These are phyloP conservation scores for Loxodes magnus DNA, from an alignment of 73 alveolate species.

Conservation along the genomic window DNA sequence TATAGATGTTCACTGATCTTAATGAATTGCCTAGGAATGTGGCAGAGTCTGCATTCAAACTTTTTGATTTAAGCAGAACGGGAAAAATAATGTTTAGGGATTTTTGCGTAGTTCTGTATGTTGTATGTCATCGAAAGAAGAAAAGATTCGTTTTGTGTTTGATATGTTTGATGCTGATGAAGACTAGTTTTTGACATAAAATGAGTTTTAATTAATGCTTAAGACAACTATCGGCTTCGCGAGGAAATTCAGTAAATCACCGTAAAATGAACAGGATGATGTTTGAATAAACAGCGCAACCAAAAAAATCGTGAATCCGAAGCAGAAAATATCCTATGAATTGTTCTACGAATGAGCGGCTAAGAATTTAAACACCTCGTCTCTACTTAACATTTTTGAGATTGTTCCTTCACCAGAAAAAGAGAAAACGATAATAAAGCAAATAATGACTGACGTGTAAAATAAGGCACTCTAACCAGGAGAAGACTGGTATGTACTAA, in stretches of 20 bases:
- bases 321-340: too few relatives aligned
- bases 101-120: neutral
- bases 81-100: neutral
- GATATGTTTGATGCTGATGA: conserved; percentile 1
- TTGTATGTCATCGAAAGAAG: conserved; percentile 2
- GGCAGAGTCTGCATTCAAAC: too few relatives aligned
- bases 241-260: neutral
- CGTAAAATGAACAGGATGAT: too few relatives aligned
- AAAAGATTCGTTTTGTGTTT: neutral
- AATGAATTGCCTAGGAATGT: too few relatives aligned
- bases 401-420: conserved; percentile 3
- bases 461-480: conserved; percentile 8
- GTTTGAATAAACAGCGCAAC: too few relatives aligned
- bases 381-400: conserved; percentile 1
- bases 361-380: neutral
- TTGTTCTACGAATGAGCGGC: neutral
- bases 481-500: conserved; percentile 15
- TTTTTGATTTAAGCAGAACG: too few relatives aligned
- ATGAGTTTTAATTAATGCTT: neutral
- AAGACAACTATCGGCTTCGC: neutral
- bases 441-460: conserved; percentile 1
- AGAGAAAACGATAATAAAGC: neutral
- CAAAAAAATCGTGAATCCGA: too few relatives aligned
- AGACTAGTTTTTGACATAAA: neutral
- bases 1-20: too few relatives aligned